Base-by-base conservation (phyloP, 2,329 filamentous ascomycete species). In the Fusarium circinatum region DNA sequence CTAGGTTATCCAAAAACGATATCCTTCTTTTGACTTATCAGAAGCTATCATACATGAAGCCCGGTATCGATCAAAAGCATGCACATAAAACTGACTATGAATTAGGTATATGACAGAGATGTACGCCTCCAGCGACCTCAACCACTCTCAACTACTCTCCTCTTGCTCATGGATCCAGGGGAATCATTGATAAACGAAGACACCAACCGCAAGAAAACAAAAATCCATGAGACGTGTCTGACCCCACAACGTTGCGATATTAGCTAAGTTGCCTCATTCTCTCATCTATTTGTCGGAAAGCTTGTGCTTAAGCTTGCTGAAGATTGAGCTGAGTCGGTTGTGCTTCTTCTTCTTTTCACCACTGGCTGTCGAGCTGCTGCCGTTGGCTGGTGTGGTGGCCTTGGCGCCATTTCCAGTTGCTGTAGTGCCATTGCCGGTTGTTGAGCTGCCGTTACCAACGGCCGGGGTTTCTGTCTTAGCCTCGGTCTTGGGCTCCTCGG, bases 291-390 rank as follows among this genome's bases (percentile, higher is more conserved):
- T 78, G 68, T 81, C 79, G 52, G 80, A 79, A 64, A 84, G 74
- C 82, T 83, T 89, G 75, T 83, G 79, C 82, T 87, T 87, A 77
- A 89, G 78, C 84, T 88, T 89, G 82, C 82, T 84, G 79, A 93
- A 89, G 76, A 93, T 88, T 60, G 86, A 83, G 82, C 90, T 92
- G 67, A 91, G 77, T 61, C 91, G 86, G 81, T 89, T 86, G 85
- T 90, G 91, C 86, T 91, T 92, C 86, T 92, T 93, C 84, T 92
- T 93, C 84, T 89, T 90, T 58, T 89, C 86, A 22, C 84, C 68
- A 20, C 56, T 75, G n/a, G 72, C 69, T 8, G 72, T 66, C 26
- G 74, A 62, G 51, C 71, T 71, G 57, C 69, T 71, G 24, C 69
- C 69, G 14, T 71, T 71, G 22, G 62, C 62, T 18, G 68, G 58